Evolutionary conservation across 805 yeast genomes (phyloP), one percentile per base, ranked within the genome.

Genomic region (Blastobotrys parvus): DNA sequence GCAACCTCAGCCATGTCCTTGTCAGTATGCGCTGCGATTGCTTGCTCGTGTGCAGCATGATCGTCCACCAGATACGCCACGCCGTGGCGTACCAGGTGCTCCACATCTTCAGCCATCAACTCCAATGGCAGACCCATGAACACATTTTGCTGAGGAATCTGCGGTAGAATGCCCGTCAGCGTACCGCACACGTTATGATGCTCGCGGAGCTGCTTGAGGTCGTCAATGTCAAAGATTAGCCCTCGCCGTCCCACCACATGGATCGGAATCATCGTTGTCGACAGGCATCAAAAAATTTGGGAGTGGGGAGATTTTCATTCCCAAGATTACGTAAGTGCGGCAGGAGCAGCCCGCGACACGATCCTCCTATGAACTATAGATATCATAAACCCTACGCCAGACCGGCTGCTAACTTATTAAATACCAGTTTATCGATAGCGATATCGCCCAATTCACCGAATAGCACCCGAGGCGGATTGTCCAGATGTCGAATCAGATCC

Each of bases 131-230:
- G 62, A 0, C 95, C 94, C 33, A 86, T 65, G 54, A 89, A 82
- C n/a, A 80, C 69, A 55, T 87, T 88, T 56, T 90, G 98, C 59
- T 92, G 98, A 2, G 97, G 92, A n/a, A 89, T 87, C 38, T 78
- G 71, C 0, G 96, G 84, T 23, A 92, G 64, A 0, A 96, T 83
- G 0, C 98, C 98, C 0, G 76, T 64, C 13, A 90, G 66, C 1
- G 81, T 76, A 0, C 98, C 98, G 18, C 78, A 70, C 1, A 92
- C 71, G 11, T 86, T 85, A 35, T 73, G 62, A 2, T 68, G 43
- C 37, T 63, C 67, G 18, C 97, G 67, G 4, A 88, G 67, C 18
- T 43, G 43, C 50, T 71, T 70, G 39, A 84, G 68, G 40, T 70
- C 74, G 0, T 70, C 71, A 1, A 81, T 51, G 44, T 74, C 72